Percentiles rank a stretch among this genome's conserved stretches.
phyloP scores from a whole-genome alignment of 1,284 basidiomycete genomes.

The Agaricales sp. region DNA sequence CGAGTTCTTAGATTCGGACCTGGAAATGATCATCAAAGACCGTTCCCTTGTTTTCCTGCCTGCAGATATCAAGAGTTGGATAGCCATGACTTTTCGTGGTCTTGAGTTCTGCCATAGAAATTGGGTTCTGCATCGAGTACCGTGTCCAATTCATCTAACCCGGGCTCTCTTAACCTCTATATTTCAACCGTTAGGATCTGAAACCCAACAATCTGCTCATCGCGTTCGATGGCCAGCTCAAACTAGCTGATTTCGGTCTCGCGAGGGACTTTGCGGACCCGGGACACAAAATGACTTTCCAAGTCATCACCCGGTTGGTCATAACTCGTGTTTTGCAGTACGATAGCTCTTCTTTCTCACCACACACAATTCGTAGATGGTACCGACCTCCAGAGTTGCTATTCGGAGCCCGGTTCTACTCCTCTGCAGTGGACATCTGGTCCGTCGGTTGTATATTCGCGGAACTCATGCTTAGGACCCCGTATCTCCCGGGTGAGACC shows the following conservation, averaged over 20 bases:
- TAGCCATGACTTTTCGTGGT: slow-evolving; percentile 95
- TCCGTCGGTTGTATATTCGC: slow-evolving; percentile 95
- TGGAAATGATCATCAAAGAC: slow-evolving; percentile 97
- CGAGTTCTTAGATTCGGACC: slow-evolving; percentile 95
- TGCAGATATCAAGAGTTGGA: slow-evolving; percentile 98
- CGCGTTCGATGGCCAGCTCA: slow-evolving; percentile 83
- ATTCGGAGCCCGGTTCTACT: slow-evolving; percentile 83
- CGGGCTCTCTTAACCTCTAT: slow-evolving; percentile 4
- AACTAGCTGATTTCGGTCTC: slow-evolving; percentile 98
- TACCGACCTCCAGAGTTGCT: slow-evolving; percentile 94
- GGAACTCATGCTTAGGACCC: slow-evolving; percentile 90
- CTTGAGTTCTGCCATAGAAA: slow-evolving; percentile 96
- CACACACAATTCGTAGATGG: slow-evolving; percentile 54
- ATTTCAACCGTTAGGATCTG: slow-evolving; percentile 58
- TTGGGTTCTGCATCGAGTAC: slow-evolving; percentile 86
- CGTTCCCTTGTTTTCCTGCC: slow-evolving; percentile 84
- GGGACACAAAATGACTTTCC: slow-evolving; percentile 92
- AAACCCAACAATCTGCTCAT: slow-evolving; percentile 99
- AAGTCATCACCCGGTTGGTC: slow-evolving; percentile 87
- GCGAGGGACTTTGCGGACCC: slow-evolving; percentile 94
- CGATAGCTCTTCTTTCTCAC: neutral
- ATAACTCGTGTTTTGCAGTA: neutral
- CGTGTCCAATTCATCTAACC: slow-evolving; percentile 14
- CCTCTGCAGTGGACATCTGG: slow-evolving; percentile 88
- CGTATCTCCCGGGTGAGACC: slow-evolving; percentile 87